Conservation (phyloP, 1,284 basidiomycete species). For the Papiliotrema nemorosa region DNA sequence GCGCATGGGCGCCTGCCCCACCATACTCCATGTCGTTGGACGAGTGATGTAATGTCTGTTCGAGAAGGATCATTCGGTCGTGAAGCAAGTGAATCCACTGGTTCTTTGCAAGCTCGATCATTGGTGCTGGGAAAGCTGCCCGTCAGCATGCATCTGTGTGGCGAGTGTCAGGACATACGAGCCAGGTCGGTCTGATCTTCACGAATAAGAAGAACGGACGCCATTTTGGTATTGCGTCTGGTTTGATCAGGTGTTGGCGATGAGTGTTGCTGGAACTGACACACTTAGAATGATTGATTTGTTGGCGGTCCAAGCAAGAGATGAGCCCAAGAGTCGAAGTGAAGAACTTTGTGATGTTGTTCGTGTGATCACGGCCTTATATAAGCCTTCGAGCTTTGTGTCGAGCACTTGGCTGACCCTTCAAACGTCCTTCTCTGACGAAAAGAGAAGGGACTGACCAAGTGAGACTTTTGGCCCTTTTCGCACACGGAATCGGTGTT, state of each 20-base stretch:
- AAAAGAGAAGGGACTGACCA: too few species aligned
- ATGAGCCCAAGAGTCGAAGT: too few species aligned
- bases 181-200: conserved; percentile 18
- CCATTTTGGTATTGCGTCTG: background rate
- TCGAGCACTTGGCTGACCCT: too few species aligned
- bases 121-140: background rate
- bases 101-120: conserved; percentile 18
- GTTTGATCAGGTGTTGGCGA: background rate
- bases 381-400: too few species aligned
- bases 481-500: background rate
- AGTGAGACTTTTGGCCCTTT: background rate
- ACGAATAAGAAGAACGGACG: conserved; percentile 15
- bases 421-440: too few species aligned
- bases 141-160: background rate
- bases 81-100: conserved; percentile 24
- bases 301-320: too few species aligned
- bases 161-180: conserved; percentile 9
- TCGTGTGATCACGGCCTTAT: too few species aligned
- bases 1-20: conserved; percentile 16
- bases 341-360: too few species aligned
- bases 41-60: conserved; percentile 5
- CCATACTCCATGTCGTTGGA: conserved; percentile 25
- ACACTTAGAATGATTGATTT: too few species aligned
- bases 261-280: too few species aligned
- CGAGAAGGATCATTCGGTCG: conserved; percentile 11